These are phyloP conservation scores for Bruguiera parviflora DNA, from an alignment of 345 rosid genomes.

Conservation along the genomic window DNA sequence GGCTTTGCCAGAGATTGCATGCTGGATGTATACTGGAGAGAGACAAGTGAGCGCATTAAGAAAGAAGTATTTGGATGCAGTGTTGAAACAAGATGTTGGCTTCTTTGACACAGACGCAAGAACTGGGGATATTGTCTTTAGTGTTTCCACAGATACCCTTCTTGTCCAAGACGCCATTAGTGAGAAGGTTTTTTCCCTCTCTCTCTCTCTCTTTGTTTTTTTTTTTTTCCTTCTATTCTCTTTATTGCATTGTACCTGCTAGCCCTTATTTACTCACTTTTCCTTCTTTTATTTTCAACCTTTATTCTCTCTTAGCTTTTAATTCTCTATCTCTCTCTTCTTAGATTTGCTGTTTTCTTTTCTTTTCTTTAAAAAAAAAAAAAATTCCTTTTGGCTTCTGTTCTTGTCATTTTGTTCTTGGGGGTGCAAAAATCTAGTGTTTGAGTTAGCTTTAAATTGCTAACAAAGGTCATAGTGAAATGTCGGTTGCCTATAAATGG, in stretches of 20 bases:
- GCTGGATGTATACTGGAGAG: conserved; percentile 93
- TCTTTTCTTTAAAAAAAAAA: background rate
- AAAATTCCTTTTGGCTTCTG: background rate
- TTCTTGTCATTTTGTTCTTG: conserved; percentile 6
- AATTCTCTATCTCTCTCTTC: background rate
- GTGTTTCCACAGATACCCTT: conserved; percentile 67
- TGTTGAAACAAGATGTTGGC: conserved; percentile 82
- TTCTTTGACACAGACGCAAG: conserved; percentile 73
- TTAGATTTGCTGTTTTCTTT: background rate
- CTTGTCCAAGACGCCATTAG: conserved; percentile 84
- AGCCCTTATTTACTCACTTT: conserved; percentile 4
- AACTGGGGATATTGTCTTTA: conserved; percentile 72
- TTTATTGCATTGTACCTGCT: too few species aligned
- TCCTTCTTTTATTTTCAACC: background rate
- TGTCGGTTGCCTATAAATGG: conserved; percentile 26
- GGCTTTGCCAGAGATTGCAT: conserved; percentile 61
- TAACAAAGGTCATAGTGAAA: conserved; percentile 18
- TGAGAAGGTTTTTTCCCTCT: conserved; percentile 55
- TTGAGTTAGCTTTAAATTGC: conserved; percentile 10
- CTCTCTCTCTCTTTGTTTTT: background rate
- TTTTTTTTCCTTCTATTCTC: background rate
- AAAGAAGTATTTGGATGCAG: conserved; percentile 62
- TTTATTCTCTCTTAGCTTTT: background rate
- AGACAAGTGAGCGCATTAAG: conserved; percentile 82
- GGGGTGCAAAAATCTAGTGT: conserved; percentile 20